Percentiles rank a stretch among this genome's conserved stretches.
Evolutionary conservation across 495 filamentous ascomycete species (phyloP).

Genomic region (Penicillium ochrochloron): DNA sequence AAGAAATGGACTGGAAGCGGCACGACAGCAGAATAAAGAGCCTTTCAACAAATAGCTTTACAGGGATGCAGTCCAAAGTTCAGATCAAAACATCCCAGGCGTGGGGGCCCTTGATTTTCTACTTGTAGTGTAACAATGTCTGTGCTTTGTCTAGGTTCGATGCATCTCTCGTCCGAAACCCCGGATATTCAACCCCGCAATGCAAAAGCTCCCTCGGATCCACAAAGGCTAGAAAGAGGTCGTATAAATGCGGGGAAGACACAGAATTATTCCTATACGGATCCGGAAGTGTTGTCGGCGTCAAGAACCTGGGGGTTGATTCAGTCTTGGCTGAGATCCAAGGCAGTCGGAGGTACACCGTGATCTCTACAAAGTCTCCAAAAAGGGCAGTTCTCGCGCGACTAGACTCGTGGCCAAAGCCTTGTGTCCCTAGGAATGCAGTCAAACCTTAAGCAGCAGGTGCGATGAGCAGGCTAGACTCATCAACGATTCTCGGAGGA

Average conservation of each 20-base stretch:
- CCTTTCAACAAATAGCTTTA: background rate
- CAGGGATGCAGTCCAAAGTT: background rate
- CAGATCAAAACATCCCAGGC: background rate
- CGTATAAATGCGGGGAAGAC: conserved; percentile 29
- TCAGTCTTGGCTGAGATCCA: conserved; percentile 28
- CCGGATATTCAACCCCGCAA: conserved; percentile 8
- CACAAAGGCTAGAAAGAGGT: background rate
- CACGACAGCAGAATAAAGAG: background rate
- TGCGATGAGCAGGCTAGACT: background rate
- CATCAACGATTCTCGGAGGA: conserved; percentile 17
- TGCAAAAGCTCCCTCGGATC: conserved; percentile 11
- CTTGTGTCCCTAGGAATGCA: background rate
- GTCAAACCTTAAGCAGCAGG: background rate
- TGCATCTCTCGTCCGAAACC: background rate
- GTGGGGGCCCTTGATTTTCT: background rate
- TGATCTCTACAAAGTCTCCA: background rate
- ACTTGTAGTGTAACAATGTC: background rate
- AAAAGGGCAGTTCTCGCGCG: too few relatives aligned
- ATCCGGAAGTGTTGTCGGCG: conserved; percentile 5
- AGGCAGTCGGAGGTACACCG: conserved; percentile 7
- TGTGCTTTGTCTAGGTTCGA: background rate
- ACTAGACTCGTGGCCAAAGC: background rate
- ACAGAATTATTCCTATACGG: conserved; percentile 14
- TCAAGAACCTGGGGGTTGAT: conserved; percentile 5
- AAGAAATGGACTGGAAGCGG: background rate